phyloP scores from a whole-genome alignment of 1,284 basidiomycete species.

The Bjerkandera adusta region DNA sequence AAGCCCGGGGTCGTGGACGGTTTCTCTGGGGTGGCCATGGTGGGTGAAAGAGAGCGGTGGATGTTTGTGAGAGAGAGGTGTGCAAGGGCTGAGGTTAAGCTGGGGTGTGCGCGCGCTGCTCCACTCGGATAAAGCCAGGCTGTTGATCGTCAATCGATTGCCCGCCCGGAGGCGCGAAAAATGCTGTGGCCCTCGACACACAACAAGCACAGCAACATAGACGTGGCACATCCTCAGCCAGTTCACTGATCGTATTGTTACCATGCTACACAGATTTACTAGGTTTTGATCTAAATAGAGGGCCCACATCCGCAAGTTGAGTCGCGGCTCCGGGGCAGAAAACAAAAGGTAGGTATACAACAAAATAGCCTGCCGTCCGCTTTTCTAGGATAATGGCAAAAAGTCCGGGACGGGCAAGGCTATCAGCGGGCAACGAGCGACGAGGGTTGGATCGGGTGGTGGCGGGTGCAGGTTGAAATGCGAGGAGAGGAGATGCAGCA shows the following conservation, averaged over 20 bases:
- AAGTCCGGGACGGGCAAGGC: slow-evolving; percentile 13
- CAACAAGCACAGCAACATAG: too few relatives aligned
- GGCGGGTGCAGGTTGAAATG: slow-evolving; percentile 31
- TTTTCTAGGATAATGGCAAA: slow-evolving; percentile 14
- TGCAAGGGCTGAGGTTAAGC: slow-evolving; percentile 1
- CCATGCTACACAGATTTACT: slow-evolving; percentile 6
- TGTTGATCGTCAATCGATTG: slow-evolving; percentile 7
- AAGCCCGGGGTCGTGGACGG: slow-evolving; percentile 56
- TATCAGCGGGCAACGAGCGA: slow-evolving; percentile 11
- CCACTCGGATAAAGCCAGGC: neutral
- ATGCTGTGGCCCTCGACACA: slow-evolving; percentile 5
- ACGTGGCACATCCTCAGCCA: too few relatives aligned
- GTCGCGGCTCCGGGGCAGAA: too few relatives aligned
- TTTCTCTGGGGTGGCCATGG: slow-evolving; percentile 29
- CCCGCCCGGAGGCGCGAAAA: neutral
- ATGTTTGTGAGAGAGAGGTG: neutral
- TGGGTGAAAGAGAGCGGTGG: neutral
- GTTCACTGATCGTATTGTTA: too few relatives aligned
- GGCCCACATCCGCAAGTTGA: slow-evolving; percentile 7
- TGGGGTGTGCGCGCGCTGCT: neutral
- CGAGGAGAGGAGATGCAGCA: slow-evolving; percentile 15
- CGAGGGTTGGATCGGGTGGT: slow-evolving; percentile 18
- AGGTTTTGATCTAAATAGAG: neutral
- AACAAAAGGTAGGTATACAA: neutral
- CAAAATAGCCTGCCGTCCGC: neutral